Evolutionary conservation across 768 basidiomycete species (phyloP), one percentile per base, ranked within the genome.

Genomic region (Hirschioporus abietinus): DNA sequence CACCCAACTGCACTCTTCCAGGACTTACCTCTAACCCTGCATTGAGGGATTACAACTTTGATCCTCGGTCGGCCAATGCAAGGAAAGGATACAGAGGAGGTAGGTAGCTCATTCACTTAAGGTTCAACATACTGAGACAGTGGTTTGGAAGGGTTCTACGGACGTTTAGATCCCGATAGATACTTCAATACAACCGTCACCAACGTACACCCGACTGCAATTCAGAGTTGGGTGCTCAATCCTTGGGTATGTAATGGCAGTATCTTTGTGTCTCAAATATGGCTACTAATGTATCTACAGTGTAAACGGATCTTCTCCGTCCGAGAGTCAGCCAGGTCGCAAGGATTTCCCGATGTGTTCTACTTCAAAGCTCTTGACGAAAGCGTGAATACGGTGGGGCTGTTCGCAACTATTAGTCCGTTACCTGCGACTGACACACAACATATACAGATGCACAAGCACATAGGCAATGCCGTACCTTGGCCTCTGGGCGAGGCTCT

Each of bases 391-490:
- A 90, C 86, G 1, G 90, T 91, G 67, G 67, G 88, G 78, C 7
- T 30, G 23, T 63, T 52, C 52, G 3, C 30, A 9, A 36, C 17
- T 25, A 27, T 27, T 66, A 3, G 30, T 27, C n/a, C 17, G 0
- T 24, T 59, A 27, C 23, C 60, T 65, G 17, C 20, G 8, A 60
- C 5, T 62, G 23, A 60, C 12, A 7, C 7, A 35, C 15, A 60
- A 57, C 12, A 34, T 27, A 35, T 67, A 9, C 68, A 93, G 90
- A 89, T 92, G 81, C 90, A 91, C 70, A 81, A 90, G 30, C 90
- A 91, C 66, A 91, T 93, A 68, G 91, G 91, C 17, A 93, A 93
- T 71, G 90, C 91, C 0, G 89, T 93, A 1, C 87, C 92, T 1
- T 83, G 87, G 79, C 88, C 80, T 1, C 78, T 93, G 6, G 82